Conservation (phyloP, 495 filamentous ascomycete species). For the Tuber melanosporum region DNA sequence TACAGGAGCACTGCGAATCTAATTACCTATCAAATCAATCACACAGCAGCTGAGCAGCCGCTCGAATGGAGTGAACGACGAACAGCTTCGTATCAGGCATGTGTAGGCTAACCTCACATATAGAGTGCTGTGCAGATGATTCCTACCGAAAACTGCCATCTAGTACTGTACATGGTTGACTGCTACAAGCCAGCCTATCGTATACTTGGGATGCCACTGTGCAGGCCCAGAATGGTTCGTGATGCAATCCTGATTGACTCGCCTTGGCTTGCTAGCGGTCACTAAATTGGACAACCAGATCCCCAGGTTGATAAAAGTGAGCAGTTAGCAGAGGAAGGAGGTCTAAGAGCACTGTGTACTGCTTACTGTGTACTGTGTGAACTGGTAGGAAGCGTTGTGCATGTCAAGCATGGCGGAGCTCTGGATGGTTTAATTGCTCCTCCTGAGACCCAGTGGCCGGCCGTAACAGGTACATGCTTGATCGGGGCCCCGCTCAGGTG, state of each 20-base stretch:
- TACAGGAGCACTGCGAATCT: neutral
- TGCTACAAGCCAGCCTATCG: neutral
- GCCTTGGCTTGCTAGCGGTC: neutral
- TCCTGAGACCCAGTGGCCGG: neutral
- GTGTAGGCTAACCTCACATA: neutral
- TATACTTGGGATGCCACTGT: neutral
- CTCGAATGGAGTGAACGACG: neutral
- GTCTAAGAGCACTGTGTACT: neutral
- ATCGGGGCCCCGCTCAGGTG: neutral
- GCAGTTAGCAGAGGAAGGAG: neutral
- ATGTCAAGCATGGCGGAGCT: neutral
- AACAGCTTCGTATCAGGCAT: neutral
- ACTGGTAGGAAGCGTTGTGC: neutral
- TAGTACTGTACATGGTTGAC: neutral
- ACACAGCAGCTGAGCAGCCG: neutral
- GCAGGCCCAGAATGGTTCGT: neutral
- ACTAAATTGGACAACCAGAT: neutral
- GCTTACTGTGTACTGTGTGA: neutral
- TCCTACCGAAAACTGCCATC: neutral
- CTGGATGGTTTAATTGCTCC: neutral
- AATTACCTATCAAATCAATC: neutral
- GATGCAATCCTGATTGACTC: neutral
- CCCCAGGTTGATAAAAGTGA: neutral
- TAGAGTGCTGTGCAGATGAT: neutral
- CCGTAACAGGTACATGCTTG: neutral